These are phyloP conservation scores for Pichia cactophila DNA, from an alignment of 1,139 yeast genomes.

Conservation along the genomic window DNA sequence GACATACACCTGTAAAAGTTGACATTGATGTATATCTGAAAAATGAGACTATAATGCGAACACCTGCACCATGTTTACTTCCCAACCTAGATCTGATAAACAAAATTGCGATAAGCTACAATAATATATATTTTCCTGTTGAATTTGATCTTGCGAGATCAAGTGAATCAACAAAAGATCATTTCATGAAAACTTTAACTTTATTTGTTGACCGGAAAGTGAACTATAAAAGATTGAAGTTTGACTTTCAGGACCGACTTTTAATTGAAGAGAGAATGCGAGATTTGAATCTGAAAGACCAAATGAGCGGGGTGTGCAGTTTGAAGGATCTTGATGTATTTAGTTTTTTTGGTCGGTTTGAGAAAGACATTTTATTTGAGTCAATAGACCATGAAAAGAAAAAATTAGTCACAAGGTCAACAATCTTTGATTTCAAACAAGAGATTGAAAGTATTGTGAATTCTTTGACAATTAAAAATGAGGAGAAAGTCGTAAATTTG, in stretches of 20 bases:
- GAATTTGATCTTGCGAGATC: slow-evolving; percentile 19
- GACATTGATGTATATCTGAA: slow-evolving; percentile 41
- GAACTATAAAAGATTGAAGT: slow-evolving; percentile 31
- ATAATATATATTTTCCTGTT: slow-evolving; percentile 26
- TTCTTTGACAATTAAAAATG: slow-evolving; percentile 30
- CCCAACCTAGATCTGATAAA: slow-evolving; percentile 51
- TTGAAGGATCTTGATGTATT: slow-evolving; percentile 27
- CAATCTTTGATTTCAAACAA: slow-evolving; percentile 49
- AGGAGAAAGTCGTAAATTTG: slow-evolving; percentile 63
- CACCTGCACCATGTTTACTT: slow-evolving; percentile 57
- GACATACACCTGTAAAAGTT: slow-evolving; percentile 45
- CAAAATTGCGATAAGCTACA: slow-evolving; percentile 29
- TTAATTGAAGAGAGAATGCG: slow-evolving; percentile 7
- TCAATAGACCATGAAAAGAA: slow-evolving; percentile 12
- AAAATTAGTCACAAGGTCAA: slow-evolving; percentile 29
- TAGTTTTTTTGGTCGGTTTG: slow-evolving; percentile 29
- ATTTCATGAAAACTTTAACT: slow-evolving; percentile 40
- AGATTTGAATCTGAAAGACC: not conserved
- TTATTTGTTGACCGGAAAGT: slow-evolving; percentile 44
- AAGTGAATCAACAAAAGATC: slow-evolving; percentile 32
- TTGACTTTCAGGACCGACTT: slow-evolving; percentile 17
- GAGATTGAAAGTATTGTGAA: slow-evolving; percentile 42
- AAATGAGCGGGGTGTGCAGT: not conserved
- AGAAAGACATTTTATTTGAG: slow-evolving; percentile 31
- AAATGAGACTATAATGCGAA: slow-evolving; percentile 31